Base-by-base conservation (phyloP, 331 rosid genomes). In the Dryas integrifolia region DNA sequence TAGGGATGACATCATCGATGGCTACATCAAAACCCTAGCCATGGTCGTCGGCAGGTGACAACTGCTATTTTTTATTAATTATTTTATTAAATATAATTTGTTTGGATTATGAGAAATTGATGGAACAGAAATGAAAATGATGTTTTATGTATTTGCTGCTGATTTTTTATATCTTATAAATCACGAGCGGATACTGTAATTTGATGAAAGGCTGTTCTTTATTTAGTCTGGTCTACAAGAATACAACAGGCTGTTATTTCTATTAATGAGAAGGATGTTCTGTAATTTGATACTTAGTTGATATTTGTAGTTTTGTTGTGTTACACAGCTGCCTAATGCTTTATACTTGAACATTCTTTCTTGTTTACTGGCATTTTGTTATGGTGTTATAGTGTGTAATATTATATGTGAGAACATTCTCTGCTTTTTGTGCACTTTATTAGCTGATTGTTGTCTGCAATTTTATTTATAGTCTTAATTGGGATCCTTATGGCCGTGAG, bases 1-100 rank as follows among this genome's bases (percentile, higher is more conserved):
- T 0, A 84, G 99, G 69, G 98, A 95, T 12, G 96, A 95, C 2
- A 89, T 92, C 72, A 95, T 95, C 39, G 87, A 92, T 6, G 64
- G 78, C 56, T 95, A 87, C 61, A 92, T 95, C 80, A 92, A 90
- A 85, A 95, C 92, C 1, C 81, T 95, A 3, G 86, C 96, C 0
- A 21, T 62, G 81, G 86, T 89, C 4, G 64, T 95, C 1, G 97
- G 99, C 73, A 92, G 96, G 99, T 91, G 18, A 73, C 11, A 10
- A 6, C 1, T 46, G 16, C 63, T 1, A 4, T 55, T 41, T 1
- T 39, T 9, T 5, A 9, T 13, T 24, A 5, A 2, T 44, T 0
- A 15, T 58, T 58, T 45, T 26, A 9, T 9, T 12, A 12, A 69
- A 21, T 21, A 7, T 62, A 4, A 3, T 1, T 2, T 41, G 2